Evolutionary conservation across 768 basidiomycete genomes (phyloP).

Genomic region (Paxillus rubicundulus): DNA sequence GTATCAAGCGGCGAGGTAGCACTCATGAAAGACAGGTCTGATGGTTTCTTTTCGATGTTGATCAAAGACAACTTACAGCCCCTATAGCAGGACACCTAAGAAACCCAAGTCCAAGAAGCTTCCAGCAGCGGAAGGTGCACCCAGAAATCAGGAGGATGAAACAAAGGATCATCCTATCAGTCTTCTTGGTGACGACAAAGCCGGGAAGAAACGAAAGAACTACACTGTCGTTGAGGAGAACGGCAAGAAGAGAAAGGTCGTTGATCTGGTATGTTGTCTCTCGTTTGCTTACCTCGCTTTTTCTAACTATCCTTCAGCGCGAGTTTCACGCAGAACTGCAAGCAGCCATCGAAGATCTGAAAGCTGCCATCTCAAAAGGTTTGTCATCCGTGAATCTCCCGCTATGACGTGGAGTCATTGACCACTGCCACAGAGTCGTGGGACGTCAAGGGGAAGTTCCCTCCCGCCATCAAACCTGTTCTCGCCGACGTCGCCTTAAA

Average conservation of each 20-base stretch:
- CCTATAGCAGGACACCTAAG: slow-evolving; percentile 52
- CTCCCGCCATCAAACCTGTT: slow-evolving; percentile 69
- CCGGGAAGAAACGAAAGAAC: slow-evolving; percentile 52
- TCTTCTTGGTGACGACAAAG: slow-evolving; percentile 39
- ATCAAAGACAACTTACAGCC: slow-evolving; percentile 16
- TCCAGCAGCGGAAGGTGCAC: slow-evolving; percentile 20
- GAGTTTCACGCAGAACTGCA: slow-evolving; percentile 75
- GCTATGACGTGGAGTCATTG: neutral
- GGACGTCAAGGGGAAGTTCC: slow-evolving; percentile 87
- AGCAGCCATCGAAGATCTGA: slow-evolving; percentile 56
- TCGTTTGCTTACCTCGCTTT: neutral
- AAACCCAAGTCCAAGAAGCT: slow-evolving; percentile 69
- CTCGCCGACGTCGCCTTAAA: slow-evolving; percentile 70
- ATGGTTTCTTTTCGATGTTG: neutral
- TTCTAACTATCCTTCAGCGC: slow-evolving; percentile 34
- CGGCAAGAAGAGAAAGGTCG: slow-evolving; percentile 70
- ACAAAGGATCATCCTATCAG: slow-evolving; percentile 51
- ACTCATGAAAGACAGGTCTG: slow-evolving; percentile 71
- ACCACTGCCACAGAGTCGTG: slow-evolving; percentile 56
- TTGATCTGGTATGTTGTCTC: slow-evolving; percentile 53
- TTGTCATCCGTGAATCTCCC: neutral
- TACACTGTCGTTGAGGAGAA: slow-evolving; percentile 51
- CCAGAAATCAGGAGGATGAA: slow-evolving; percentile 37
- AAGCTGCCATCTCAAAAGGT: slow-evolving; percentile 59
- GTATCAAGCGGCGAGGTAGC: slow-evolving; percentile 88